Base-by-base conservation (phyloP, 345 rosid genomes). In the Alliaria petiolata region DNA sequence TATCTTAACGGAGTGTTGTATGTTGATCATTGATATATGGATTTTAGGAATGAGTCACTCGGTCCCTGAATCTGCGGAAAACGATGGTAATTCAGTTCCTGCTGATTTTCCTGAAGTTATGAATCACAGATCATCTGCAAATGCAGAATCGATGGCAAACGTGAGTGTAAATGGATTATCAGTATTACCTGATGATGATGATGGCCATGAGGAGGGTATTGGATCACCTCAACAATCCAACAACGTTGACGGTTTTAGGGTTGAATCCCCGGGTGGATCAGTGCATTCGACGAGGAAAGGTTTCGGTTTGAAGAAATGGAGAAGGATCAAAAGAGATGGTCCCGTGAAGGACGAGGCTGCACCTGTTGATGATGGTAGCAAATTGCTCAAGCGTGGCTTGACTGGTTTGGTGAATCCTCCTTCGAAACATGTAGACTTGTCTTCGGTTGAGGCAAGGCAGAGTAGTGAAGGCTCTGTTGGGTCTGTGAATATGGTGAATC, bases 251-350 rank as follows among this genome's bases (percentile, higher is more conserved):
- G 16, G 17, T 49, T 35, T 31, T 20, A 57, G 59, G 3, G 76
- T 36, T 51, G 72, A 74, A 20, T 84, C 92, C 56, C 78, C 85
- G 4, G 50, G 19, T 55, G 75, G 57, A 38, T 50, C 67, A 33
- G 74, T 81, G 14, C 75, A 83, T 62, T 66, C 78, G 4, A 53
- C 63, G 0, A 56, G 74, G 6, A 95, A 85, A 83, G 97, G 99
- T 16, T 85, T 69, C 26, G 96, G 99, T 5, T 76, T 95, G 83
- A 95, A 81, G 89, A 95, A 89, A 79, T 95, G 99, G 99, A 83
- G 89, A 83, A 81, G 99, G 49, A 85, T 91, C 65, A 89, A 79
- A 80, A 83, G 99, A 79, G 88, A 84, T 66, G 50, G 73, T 70
- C 79, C 65, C 1, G 54, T 79, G 40, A 86, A 84, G 79, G 95